Conservation (phyloP, 768 basidiomycete species). For the Suillus paluster region DNA sequence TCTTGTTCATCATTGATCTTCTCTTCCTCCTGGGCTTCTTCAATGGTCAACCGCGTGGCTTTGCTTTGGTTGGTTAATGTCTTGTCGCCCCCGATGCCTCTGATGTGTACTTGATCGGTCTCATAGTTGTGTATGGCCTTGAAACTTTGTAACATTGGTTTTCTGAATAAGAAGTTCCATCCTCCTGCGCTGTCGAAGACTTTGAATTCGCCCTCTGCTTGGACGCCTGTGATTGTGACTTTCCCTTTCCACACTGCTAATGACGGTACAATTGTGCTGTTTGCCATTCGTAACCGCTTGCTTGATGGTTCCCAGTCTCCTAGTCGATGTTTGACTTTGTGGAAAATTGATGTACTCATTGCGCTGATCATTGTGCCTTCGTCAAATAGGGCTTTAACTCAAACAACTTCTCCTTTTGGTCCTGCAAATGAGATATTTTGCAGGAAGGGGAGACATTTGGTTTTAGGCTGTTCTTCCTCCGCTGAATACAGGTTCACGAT, state of each 20-base stretch:
- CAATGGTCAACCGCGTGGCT: accelerated
- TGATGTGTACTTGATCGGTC: neutral
- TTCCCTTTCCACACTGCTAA: slow-evolving; percentile 13
- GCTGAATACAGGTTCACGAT: slow-evolving; percentile 1
- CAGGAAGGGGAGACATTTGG: neutral
- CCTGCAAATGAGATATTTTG: neutral
- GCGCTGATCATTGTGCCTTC: slow-evolving; percentile 37
- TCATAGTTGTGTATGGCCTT: slow-evolving; percentile 30
- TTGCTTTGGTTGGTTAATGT: slow-evolving; percentile 25
- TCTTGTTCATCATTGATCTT: too few relatives aligned
- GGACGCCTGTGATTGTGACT: neutral
- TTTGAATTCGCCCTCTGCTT: slow-evolving; percentile 2
- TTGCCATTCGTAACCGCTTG: slow-evolving; percentile 36
- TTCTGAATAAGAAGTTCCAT: slow-evolving; percentile 35
- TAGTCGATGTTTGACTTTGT: slow-evolving; percentile 13
- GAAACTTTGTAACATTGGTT: slow-evolving; percentile 29
- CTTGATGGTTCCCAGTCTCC: slow-evolving; percentile 16
- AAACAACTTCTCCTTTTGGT: neutral
- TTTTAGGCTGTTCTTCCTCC: neutral
- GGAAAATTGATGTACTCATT: slow-evolving; percentile 20
- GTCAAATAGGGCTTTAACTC: slow-evolving; percentile 17
- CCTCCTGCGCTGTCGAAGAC: slow-evolving; percentile 26
- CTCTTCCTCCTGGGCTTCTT: too few relatives aligned
- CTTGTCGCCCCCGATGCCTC: neutral
- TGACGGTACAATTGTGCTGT: slow-evolving; percentile 19